phyloP scores from a whole-genome alignment of 1,284 basidiomycete species.

The Takashimella tepidaria region DNA sequence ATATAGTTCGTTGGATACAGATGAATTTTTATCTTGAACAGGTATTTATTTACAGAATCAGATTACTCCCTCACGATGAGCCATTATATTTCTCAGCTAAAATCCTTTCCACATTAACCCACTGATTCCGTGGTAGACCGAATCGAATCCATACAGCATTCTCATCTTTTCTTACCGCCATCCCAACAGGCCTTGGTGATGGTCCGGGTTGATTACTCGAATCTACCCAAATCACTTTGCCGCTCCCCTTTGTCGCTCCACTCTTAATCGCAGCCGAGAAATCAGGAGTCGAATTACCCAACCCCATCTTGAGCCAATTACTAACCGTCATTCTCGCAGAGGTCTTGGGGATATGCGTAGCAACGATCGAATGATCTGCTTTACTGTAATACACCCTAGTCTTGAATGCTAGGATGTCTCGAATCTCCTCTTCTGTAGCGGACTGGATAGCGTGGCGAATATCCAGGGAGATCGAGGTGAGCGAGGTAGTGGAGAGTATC shows the following conservation, averaged over 20 bases:
- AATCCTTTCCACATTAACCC: background rate
- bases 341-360: constrained; percentile 4
- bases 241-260: background rate
- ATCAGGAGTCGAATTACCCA: constrained; percentile 3
- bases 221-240: constrained; percentile 3
- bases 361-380: background rate
- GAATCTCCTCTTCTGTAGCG: background rate
- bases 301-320: constrained; percentile 8
- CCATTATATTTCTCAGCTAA: no score
- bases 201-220: background rate
- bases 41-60: background rate
- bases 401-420: background rate
- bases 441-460: background rate
- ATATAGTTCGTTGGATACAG: no score
- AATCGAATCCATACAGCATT: background rate
- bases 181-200: background rate
- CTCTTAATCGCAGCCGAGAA: constrained; percentile 1
- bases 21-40: background rate
- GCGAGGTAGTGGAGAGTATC: background rate
- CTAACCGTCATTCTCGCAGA: constrained; percentile 3
- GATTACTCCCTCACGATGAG: no score
- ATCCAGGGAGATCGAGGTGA: background rate
- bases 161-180: background rate
- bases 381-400: background rate
- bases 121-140: background rate